phyloP scores from a whole-genome alignment of 192 early-diverging fungal species.

The Chytriomyces sp. region DNA sequence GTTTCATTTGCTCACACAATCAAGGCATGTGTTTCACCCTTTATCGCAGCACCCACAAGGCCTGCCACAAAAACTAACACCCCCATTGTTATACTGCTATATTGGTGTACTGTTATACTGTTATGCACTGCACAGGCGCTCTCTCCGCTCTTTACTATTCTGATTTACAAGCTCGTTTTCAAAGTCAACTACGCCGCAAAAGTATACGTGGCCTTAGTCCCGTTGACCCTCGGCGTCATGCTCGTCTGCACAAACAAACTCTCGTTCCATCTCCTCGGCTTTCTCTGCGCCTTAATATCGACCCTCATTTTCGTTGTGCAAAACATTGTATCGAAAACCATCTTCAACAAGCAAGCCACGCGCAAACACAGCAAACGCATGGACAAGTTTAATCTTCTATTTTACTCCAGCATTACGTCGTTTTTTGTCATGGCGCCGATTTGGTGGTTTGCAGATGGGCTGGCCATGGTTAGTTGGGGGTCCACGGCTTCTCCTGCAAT shows the following conservation, averaged over 20 bases:
- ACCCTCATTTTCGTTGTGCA: slow-evolving; percentile 85
- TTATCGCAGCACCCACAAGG: not conserved
- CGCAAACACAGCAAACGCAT: slow-evolving; percentile 57
- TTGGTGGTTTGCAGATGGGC: slow-evolving; percentile 78
- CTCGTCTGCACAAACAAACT: slow-evolving; percentile 79
- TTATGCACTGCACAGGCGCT: slow-evolving; percentile 57
- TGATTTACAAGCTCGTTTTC: slow-evolving; percentile 75
- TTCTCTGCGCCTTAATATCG: slow-evolving; percentile 75
- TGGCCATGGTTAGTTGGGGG: slow-evolving; percentile 24
- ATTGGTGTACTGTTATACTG: not conserved
- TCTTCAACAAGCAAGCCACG: slow-evolving; percentile 58
- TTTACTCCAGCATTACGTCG: slow-evolving; percentile 76
- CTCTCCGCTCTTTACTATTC: slow-evolving; percentile 85
- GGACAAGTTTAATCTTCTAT: slow-evolving; percentile 88
- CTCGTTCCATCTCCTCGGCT: slow-evolving; percentile 73
- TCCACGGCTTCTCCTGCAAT: slow-evolving; percentile 2
- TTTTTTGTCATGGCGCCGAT: slow-evolving; percentile 80
- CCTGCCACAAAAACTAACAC: too few relatives aligned
- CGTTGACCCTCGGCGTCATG: slow-evolving; percentile 85
- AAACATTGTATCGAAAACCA: slow-evolving; percentile 84
- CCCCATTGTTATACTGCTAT: not conserved
- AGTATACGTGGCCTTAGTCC: slow-evolving; percentile 79
- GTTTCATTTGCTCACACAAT: slow-evolving; percentile 88
- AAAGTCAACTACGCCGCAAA: slow-evolving; percentile 67
- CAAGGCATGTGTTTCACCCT: slow-evolving; percentile 63